Base-by-base conservation (phyloP, 2,329 filamentous ascomycete species). In the Bipolaris sorokiniana region DNA sequence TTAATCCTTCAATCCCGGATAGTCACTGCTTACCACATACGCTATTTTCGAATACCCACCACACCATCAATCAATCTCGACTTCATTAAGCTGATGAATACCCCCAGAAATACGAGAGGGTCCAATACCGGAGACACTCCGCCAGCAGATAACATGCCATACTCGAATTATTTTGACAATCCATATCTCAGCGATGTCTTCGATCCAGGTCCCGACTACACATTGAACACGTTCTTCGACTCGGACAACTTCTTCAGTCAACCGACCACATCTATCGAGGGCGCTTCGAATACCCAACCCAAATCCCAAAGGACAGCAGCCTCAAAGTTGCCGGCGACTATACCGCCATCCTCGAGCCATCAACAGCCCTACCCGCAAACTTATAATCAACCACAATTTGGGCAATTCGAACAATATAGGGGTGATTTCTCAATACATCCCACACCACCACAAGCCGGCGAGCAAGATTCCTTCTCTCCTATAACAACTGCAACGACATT, bases 141-240 rank as follows among this genome's bases (percentile, higher is more conserved):
- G 41, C 48, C 56, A 34, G 64, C 36, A 34, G 37, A 58, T 15
- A 41, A 23, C 45, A 58, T 58, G 55, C 50, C 55, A 16, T 58
- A 58, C 51, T 44, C 51, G 7, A 58, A 54, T 16, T 54, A 58
- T 31, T 56, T 68, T 52, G 69, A 72, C 51, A 67, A 63, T 52
- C 56, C 65, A 6, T 73, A 71, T 52, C 48, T 68, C 36, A 54
- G 56, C 38, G 67, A 71, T 54, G 54, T 55, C 7, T 73, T 67
- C 58, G 64, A 61, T 11, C 48, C 57, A 23, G 59, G 53, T 22
- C 63, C 69, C 18, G 62, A 73, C 50, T 62, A 68, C 57, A 61
- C 69, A 7, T 53, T 72, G 54, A 65, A 67, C 31, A 56, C 64
- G 28, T 73, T 70, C 55, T 65, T 76, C 56, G 66, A 74, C 56